phyloP scores from a whole-genome alignment of 495 filamentous ascomycete species.

The Xylaria curta region DNA sequence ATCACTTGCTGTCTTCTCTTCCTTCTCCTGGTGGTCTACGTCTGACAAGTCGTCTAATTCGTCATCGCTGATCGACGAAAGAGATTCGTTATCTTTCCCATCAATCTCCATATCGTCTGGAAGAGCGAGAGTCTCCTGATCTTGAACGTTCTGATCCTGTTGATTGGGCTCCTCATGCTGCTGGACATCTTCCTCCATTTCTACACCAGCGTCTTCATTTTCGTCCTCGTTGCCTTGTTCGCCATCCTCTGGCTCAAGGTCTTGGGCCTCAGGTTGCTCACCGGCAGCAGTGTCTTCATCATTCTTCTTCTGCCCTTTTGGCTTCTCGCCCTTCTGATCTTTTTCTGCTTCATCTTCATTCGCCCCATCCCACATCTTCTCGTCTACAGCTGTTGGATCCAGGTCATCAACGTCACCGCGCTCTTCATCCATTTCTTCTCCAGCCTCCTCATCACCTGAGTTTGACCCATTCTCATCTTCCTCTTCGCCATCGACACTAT shows the following conservation, averaged over 20 bases:
- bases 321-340: slow-evolving; percentile 78
- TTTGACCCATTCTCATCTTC: slow-evolving; percentile 60
- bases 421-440: slow-evolving; percentile 84
- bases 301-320: slow-evolving; percentile 66
- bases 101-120: slow-evolving; percentile 80
- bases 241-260: slow-evolving; percentile 56
- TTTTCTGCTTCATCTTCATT: slow-evolving; percentile 77
- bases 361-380: slow-evolving; percentile 96
- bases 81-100: slow-evolving; percentile 56
- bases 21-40: slow-evolving; percentile 49
- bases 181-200: slow-evolving; percentile 77
- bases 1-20: slow-evolving; percentile 41
- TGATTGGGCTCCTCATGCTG: slow-evolving; percentile 67
- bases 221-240: slow-evolving; percentile 59
- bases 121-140: slow-evolving; percentile 62
- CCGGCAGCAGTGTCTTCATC: slow-evolving; percentile 70
- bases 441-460: slow-evolving; percentile 61
- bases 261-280: slow-evolving; percentile 64
- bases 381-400: slow-evolving; percentile 87
- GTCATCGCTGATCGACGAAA: slow-evolving; percentile 56
- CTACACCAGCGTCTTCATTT: slow-evolving; percentile 62
- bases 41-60: slow-evolving; percentile 65
- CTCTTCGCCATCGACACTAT: slow-evolving; percentile 63
- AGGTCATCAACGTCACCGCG: slow-evolving; percentile 87
- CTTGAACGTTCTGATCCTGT: slow-evolving; percentile 70